Conservation (phyloP, 371 early-diverging fungal species). For the Entomophthora muscae region DNA sequence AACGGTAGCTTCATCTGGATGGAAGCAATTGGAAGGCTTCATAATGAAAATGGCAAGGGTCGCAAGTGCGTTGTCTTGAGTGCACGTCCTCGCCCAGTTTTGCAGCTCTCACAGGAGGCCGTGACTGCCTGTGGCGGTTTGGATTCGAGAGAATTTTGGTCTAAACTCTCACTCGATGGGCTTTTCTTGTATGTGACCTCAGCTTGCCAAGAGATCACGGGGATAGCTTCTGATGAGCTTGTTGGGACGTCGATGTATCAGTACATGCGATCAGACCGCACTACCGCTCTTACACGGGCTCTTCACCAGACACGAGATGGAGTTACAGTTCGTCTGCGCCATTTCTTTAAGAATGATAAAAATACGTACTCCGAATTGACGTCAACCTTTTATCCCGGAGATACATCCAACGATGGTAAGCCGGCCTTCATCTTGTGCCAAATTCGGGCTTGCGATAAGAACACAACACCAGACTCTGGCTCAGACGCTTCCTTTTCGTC, state of each 20-base stretch:
- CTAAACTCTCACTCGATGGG: constrained; percentile 36
- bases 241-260: constrained; percentile 32
- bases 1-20: constrained; percentile 36
- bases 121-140: constrained; percentile 9
- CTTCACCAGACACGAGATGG: constrained; percentile 25
- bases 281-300: constrained; percentile 25
- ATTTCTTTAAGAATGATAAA: constrained; percentile 13
- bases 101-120: constrained; percentile 17
- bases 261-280: constrained; percentile 27
- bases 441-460: background rate
- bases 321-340: constrained; percentile 20
- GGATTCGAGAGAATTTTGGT: constrained; percentile 32
- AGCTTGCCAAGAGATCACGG: constrained; percentile 20
- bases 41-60: constrained; percentile 32
- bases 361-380: background rate
- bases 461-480: background rate
- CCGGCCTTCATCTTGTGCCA: constrained; percentile 7
- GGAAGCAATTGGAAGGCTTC: constrained; percentile 34
- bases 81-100: constrained; percentile 28
- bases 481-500: constrained; percentile 4
- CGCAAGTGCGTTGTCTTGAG: constrained; percentile 38
- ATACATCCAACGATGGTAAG: background rate
- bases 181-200: constrained; percentile 28
- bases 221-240: constrained; percentile 16
- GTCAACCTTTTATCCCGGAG: constrained; percentile 5